phyloP scores from a whole-genome alignment of 2,329 filamentous ascomycete genomes.

The Coniochaeta pulveracea region DNA sequence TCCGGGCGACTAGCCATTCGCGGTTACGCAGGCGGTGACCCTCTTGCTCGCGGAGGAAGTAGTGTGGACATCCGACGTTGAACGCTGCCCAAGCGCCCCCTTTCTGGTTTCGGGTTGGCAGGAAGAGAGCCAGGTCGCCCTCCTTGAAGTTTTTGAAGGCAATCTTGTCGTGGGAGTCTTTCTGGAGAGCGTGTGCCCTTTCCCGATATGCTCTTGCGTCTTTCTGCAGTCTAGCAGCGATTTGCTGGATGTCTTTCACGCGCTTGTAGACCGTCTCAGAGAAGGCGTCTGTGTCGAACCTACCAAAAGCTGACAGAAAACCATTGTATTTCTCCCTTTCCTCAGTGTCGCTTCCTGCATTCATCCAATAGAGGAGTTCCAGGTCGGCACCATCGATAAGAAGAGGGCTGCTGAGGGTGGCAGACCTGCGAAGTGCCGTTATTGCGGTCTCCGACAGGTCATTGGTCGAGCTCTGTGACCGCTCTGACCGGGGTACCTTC shows the following conservation, averaged over 20 bases:
- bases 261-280: constrained; percentile 78
- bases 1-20: constrained; percentile 95
- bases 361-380: constrained; percentile 72
- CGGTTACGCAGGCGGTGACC: constrained; percentile 70
- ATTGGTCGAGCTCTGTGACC: constrained; percentile 46
- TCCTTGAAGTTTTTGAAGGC: constrained; percentile 94
- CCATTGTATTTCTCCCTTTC: constrained; percentile 65
- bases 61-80: constrained; percentile 94
- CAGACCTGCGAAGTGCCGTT: constrained; percentile 41
- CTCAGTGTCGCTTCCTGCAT: constrained; percentile 49
- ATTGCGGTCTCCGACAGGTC: constrained; percentile 40
- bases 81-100: constrained; percentile 96
- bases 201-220: constrained; percentile 82
- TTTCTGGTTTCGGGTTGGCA: constrained; percentile 88
- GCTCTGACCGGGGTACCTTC: constrained; percentile 52
- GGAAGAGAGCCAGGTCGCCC: constrained; percentile 84
- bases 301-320: constrained; percentile 62
- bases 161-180: constrained; percentile 90
- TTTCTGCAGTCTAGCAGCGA: constrained; percentile 85
- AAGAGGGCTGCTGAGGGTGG: constrained; percentile 38
- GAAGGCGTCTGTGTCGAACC: constrained; percentile 76
- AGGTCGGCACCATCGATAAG: constrained; percentile 55
- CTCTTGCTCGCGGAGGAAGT: constrained; percentile 90
- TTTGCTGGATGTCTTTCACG: constrained; percentile 85
- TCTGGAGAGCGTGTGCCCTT: constrained; percentile 67